Evolutionary conservation across 805 yeast species (phyloP).

Genomic region (Monosporozyma unispora): DNA sequence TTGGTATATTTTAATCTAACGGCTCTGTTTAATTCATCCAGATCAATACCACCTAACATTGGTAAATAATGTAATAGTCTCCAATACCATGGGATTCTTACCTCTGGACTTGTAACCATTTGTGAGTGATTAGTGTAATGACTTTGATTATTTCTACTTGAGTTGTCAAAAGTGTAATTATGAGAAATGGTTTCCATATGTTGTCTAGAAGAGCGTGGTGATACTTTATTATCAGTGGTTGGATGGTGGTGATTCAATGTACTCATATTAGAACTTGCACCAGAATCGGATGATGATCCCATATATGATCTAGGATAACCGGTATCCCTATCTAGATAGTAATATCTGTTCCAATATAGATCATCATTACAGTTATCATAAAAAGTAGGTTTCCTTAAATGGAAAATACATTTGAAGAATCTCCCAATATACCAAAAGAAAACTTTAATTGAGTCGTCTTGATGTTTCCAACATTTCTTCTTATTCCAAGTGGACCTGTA

Average conservation of each 20-base stretch:
- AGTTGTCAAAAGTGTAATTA: neutral
- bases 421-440: constrained; percentile 20
- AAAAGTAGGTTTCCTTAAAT: constrained; percentile 10
- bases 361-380: constrained; percentile 23
- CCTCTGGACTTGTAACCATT: constrained; percentile 5
- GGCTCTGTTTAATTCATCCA: constrained; percentile 25
- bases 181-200: neutral
- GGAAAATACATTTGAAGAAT: constrained; percentile 11
- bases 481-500: constrained; percentile 22
- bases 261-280: neutral
- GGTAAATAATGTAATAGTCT: constrained; percentile 22
- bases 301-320: neutral
- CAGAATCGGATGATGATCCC: neutral
- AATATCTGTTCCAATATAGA: constrained; percentile 17
- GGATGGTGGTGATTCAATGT: neutral
- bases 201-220: neutral
- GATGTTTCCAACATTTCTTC: constrained; percentile 24
- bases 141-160: neutral
- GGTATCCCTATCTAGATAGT: constrained; percentile 5
- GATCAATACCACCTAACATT: constrained; percentile 26
- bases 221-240: neutral
- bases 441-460: constrained; percentile 19
- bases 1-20: constrained; percentile 12
- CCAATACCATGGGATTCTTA: constrained; percentile 21
- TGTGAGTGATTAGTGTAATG: neutral